A percentile compares a stretch with the other conserved stretches of the same genome.
Conservation (phyloP, 345 rosid genomes). For the Camelina neglecta region DNA sequence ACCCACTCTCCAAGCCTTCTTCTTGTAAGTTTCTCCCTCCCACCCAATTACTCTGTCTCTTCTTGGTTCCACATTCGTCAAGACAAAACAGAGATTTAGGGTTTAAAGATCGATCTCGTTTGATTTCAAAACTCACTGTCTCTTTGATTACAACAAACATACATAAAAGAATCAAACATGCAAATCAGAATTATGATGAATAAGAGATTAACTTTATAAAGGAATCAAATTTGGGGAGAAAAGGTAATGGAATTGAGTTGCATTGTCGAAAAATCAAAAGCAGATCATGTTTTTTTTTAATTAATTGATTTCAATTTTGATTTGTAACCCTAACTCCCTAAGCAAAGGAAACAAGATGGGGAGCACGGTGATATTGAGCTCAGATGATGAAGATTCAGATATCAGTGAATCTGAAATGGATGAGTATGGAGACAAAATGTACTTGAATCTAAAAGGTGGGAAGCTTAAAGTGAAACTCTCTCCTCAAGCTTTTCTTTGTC, state of each 20-base stretch:
- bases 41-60: not conserved
- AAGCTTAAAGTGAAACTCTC: constrained; percentile 58
- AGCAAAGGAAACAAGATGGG: constrained; percentile 36
- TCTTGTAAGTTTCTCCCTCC: constrained; percentile 22
- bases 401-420: constrained; percentile 53
- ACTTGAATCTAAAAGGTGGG: constrained; percentile 72
- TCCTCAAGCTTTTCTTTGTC: constrained; percentile 70
- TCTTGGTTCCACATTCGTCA: not conserved
- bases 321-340: not conserved
- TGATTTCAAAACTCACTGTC: not conserved
- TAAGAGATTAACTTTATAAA: constrained; percentile 1
- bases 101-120: constrained; percentile 17
- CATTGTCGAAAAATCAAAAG: constrained; percentile 22
- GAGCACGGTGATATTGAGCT: constrained; percentile 45
- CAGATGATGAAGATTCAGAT: constrained; percentile 55
- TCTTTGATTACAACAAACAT: not conserved
- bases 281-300: not conserved
- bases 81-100: not conserved
- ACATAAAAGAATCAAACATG: constrained; percentile 29
- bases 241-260: not conserved
- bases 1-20: constrained; percentile 15
- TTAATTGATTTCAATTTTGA: not conserved
- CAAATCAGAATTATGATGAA: constrained; percentile 5
- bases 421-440: constrained; percentile 57
- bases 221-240: constrained; percentile 5